Conservation (phyloP, 1,284 basidiomycete species). For the Malassezia cuniculi region DNA sequence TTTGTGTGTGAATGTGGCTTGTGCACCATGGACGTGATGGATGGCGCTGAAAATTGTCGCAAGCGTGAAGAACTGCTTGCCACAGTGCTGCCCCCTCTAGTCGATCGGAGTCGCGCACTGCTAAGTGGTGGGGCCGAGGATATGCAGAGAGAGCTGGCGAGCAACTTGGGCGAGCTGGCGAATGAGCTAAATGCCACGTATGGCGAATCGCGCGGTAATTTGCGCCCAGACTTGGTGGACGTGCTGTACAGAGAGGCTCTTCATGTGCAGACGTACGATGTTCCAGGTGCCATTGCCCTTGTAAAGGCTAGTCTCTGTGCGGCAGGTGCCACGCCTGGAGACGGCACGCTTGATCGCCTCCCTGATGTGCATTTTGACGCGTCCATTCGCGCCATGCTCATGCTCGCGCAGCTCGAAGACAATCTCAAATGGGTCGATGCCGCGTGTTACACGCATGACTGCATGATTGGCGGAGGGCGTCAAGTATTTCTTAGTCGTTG, state of each 20-base stretch:
- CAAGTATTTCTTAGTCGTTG: constrained; percentile 32
- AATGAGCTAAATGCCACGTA: constrained; percentile 29
- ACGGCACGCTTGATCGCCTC: constrained; percentile 16
- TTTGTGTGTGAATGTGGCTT: constrained; percentile 35
- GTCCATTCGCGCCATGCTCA: constrained; percentile 25
- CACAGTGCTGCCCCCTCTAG: constrained; percentile 25
- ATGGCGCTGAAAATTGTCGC: constrained; percentile 21
- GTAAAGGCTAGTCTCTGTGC: constrained; percentile 18
- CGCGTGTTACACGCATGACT: constrained; percentile 27
- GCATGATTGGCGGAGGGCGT: constrained; percentile 33
- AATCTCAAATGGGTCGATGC: constrained; percentile 20
- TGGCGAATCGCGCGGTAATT: constrained; percentile 9
- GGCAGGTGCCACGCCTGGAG: constrained; percentile 9
- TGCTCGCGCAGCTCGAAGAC: constrained; percentile 14
- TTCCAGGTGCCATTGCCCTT: constrained; percentile 9
- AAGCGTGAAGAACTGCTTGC: constrained; percentile 22
- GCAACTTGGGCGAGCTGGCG: constrained; percentile 21
- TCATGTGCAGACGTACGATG: constrained; percentile 21
- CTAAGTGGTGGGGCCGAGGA: constrained; percentile 16
- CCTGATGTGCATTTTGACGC: constrained; percentile 33
- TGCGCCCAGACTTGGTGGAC: constrained; percentile 34
- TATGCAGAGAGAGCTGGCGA: constrained; percentile 26
- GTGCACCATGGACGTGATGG: constrained; percentile 28
- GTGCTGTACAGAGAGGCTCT: constrained; percentile 20
- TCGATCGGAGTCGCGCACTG: constrained; percentile 31